Conservation (phyloP, 2,329 filamentous ascomycete species). For the Pseudogymnoascus sp. region DNA sequence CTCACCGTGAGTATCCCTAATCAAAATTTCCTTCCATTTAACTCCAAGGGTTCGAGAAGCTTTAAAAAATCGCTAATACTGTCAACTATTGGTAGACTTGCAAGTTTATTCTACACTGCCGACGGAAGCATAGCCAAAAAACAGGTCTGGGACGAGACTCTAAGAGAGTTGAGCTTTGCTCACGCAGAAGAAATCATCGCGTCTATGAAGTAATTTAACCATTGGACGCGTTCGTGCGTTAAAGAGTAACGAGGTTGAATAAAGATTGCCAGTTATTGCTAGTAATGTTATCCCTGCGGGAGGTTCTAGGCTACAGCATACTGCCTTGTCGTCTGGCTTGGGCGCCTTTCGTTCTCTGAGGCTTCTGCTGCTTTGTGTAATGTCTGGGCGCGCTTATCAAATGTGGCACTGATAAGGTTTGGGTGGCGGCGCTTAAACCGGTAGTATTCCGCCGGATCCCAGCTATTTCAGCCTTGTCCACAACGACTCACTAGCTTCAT, state of each 20-base stretch:
- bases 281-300: background rate
- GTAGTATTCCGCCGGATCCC: background rate
- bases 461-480: conserved; percentile 5
- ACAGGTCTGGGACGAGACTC: conserved; percentile 34
- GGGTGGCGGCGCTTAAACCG: background rate
- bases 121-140: conserved; percentile 32
- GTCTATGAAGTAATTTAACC: background rate
- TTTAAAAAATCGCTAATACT: background rate
- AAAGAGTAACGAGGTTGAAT: background rate
- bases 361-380: conserved; percentile 46
- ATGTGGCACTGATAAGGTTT: conserved; percentile 1
- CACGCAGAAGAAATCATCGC: conserved; percentile 14
- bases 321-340: conserved; percentile 43
- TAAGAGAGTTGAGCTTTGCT: conserved; percentile 31
- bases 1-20: conserved; percentile 33
- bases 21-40: background rate
- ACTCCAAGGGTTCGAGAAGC: background rate
- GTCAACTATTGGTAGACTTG: conserved; percentile 24
- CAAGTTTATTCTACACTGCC: conserved; percentile 27
- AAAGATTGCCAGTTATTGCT: background rate
- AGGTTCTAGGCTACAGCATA: no score
- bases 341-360: conserved; percentile 62
- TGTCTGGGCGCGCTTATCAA: conserved; percentile 1
- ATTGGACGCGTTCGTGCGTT: no score
- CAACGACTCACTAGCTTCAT: background rate